A percentile compares a stretch with the other conserved stretches of the same genome.
These are phyloP conservation scores for Lyophyllum semitale DNA, from an alignment of 768 basidiomycete genomes.

Conservation along the genomic window DNA sequence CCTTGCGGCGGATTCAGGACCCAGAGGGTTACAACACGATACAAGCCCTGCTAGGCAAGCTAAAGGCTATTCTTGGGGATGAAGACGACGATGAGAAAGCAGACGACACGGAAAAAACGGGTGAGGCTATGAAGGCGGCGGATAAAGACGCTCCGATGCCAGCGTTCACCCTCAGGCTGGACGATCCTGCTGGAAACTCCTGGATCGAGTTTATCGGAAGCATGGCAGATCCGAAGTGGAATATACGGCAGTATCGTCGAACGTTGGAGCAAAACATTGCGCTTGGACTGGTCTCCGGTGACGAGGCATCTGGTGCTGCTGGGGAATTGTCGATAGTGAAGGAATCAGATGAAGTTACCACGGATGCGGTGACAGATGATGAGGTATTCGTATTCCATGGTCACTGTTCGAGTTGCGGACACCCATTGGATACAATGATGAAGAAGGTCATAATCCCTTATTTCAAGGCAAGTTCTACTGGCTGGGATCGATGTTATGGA, in stretches of 20 bases:
- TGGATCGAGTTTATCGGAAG: slow-evolving; percentile 89
- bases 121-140: slow-evolving; percentile 29
- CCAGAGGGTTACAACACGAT: slow-evolving; percentile 74
- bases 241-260: slow-evolving; percentile 77
- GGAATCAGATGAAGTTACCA: slow-evolving; percentile 18
- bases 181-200: slow-evolving; percentile 96
- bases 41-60: slow-evolving; percentile 66
- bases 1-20: slow-evolving; percentile 79
- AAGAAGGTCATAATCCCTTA: slow-evolving; percentile 96
- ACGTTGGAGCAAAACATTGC: slow-evolving; percentile 78
- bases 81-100: slow-evolving; percentile 49
- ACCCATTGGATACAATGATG: slow-evolving; percentile 84
- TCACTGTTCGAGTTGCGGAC: slow-evolving; percentile 86
- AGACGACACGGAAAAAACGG: slow-evolving; percentile 38
- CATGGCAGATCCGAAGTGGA: slow-evolving; percentile 94
- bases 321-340: not conserved
- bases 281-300: slow-evolving; percentile 68
- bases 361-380: slow-evolving; percentile 58
- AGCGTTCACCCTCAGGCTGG: slow-evolving; percentile 79
- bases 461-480: slow-evolving; percentile 71
- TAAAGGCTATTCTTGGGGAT: slow-evolving; percentile 66
- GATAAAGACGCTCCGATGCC: slow-evolving; percentile 56
- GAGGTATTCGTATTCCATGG: slow-evolving; percentile 81
- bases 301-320: slow-evolving; percentile 32
- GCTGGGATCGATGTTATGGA: not conserved